Conservation (phyloP, 192 early-diverging fungal species). For the Gamsiella multidivaricata region DNA sequence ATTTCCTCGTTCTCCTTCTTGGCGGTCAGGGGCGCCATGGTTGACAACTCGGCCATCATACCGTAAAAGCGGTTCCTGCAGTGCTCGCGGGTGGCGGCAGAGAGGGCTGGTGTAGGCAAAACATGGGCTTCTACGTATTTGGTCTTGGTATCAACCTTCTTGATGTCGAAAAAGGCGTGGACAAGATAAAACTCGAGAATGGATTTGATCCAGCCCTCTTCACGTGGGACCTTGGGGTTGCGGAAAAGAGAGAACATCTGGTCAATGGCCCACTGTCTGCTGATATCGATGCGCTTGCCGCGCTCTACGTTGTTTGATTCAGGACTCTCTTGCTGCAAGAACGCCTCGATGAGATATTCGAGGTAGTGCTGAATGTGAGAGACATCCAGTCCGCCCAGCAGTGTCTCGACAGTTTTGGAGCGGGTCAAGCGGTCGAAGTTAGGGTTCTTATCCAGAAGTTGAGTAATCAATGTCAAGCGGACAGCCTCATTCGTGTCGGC, state of each 20-base stretch:
- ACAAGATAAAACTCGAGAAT: constrained; percentile 77
- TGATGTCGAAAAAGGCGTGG: constrained; percentile 78
- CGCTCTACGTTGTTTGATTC: constrained; percentile 51
- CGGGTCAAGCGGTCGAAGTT: constrained; percentile 76
- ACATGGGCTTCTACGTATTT: constrained; percentile 54
- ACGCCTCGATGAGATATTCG: constrained; percentile 74
- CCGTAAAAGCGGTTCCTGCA: constrained; percentile 72
- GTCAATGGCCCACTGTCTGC: constrained; percentile 83
- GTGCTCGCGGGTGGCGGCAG: constrained; percentile 64
- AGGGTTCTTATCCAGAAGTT: constrained; percentile 81
- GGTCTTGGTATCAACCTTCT: constrained; percentile 57
- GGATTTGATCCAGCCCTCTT: constrained; percentile 75
- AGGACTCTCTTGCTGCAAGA: constrained; percentile 64
- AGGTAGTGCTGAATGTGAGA: constrained; percentile 78
- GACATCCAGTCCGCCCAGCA: constrained; percentile 77
- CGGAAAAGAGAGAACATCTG: constrained; percentile 83
- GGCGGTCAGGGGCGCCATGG: constrained; percentile 57
- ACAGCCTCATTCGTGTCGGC: constrained; percentile 75
- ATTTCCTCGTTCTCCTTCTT: constrained; percentile 49
- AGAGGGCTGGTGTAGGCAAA: constrained; percentile 66
- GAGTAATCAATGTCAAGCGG: constrained; percentile 81
- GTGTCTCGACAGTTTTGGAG: constrained; percentile 82
- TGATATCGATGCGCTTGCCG: constrained; percentile 58
- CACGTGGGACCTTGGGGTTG: constrained; percentile 78
- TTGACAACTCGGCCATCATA: constrained; percentile 76